Evolutionary conservation across 352 stramenopile species (phyloP).

Genomic region (Stephanocyclus meneghinianus): DNA sequence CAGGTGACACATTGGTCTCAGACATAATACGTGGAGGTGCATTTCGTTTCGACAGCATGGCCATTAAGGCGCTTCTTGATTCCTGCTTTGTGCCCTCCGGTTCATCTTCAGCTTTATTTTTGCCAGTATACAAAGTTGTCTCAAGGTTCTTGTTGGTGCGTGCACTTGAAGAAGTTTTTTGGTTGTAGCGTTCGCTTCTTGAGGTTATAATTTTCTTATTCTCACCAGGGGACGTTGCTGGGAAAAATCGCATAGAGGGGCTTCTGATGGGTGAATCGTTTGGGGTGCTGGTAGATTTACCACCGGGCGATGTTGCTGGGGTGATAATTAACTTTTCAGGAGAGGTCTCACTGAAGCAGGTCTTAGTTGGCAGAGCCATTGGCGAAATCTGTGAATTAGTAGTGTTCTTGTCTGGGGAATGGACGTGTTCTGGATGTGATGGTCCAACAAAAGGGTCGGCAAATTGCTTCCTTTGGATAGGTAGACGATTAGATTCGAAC

Average conservation of each 20-base stretch:
- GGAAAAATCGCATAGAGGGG: conserved; percentile 9
- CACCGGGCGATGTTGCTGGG: background rate
- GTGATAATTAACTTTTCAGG: background rate
- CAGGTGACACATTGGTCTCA: background rate
- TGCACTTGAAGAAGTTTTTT: conserved; percentile 13
- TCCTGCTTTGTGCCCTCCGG: background rate
- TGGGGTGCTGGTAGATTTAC: too few species aligned
- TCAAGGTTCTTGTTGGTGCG: conserved; percentile 2
- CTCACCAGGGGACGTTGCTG: conserved; percentile 7
- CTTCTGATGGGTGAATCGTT: background rate
- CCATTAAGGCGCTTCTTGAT: background rate
- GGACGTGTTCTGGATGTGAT: background rate
- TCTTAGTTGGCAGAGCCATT: background rate
- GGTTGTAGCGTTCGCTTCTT: conserved; percentile 8
- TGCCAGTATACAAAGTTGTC: background rate
- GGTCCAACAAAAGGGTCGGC: conserved; percentile 14
- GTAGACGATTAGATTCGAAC: background rate
- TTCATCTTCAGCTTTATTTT: too few species aligned
- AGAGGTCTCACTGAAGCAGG: background rate
- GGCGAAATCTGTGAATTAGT: background rate
- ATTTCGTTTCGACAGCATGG: background rate
- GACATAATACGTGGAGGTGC: too few species aligned
- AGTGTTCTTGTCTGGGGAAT: background rate
- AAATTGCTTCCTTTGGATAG: conserved; percentile 8
- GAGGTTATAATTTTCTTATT: background rate